Evolutionary conservation across 805 yeast species (phyloP), one percentile per base, ranked within the genome.

Genomic region (Candida sakaeoensis): DNA sequence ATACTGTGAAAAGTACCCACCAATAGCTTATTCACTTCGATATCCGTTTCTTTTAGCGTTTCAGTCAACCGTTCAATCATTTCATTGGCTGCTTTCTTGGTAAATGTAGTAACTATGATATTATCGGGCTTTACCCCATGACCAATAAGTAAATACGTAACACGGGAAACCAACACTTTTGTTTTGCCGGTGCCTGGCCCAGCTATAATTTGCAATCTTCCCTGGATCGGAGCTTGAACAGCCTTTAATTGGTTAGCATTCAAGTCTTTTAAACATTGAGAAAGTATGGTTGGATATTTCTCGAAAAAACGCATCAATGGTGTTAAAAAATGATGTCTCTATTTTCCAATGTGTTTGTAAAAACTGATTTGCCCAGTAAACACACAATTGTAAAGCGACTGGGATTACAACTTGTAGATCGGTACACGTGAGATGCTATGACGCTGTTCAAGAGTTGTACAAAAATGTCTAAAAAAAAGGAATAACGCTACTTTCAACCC

Each of bases 1-100:
- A 91, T 72, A 36, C 95, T 78, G 58, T 91, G 99, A 58, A 91
- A 91, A 0, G 98, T 93, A 1, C 97, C 98, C 24, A 90, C 77
- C 42, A 81, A 60, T 15, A 91, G 58, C 34, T 70, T 68, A 1
- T 65, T 55, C 3, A 68, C 47, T 25, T 68, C 60, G 40, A 77
- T 55, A 4, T 58, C 54, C 0, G 67, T 51, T 28, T 52, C 59
- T 5, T 52, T 36, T 6, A 79, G 50, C 37, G 75, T 26, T 3
- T 17, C 33, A 0, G 37, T 41, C 14, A 91, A 60, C 30, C 98
- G 68, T 23, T 77, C 82, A 9, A 67, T 61, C 85, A 91, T 82
- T 61, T 91, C 98, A 38, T 70, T 74, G 1, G 97, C 95, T 0
- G 99, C 98, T 51, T 85, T 86, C 51, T 86, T 85, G 9, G 98